Percentiles rank a stretch among this genome's conserved stretches.
These are phyloP conservation scores for Fusarium penzigii DNA, from an alignment of 2,329 filamentous ascomycete species.

Conservation along the genomic window DNA sequence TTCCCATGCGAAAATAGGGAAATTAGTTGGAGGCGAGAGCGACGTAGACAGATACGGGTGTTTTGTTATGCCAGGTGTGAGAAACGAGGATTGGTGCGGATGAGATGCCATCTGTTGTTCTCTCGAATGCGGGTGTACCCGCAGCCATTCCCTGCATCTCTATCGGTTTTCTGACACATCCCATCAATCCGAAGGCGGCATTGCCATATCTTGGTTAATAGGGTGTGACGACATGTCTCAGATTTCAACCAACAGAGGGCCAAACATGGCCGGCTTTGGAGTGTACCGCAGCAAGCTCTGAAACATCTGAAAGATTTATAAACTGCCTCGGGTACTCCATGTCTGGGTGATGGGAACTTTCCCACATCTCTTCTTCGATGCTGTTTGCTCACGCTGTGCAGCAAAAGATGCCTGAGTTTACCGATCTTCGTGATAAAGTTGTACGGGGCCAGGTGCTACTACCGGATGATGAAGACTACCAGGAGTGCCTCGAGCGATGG, in stretches of 20 bases:
- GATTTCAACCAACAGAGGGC: neutral
- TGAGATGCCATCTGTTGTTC: neutral
- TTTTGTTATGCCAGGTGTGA: slow-evolving; percentile 23
- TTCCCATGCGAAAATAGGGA: neutral
- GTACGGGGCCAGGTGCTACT: slow-evolving; percentile 27
- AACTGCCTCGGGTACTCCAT: neutral
- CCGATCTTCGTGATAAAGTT: slow-evolving; percentile 14
- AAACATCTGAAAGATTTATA: slow-evolving; percentile 15
- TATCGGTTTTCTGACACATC: neutral
- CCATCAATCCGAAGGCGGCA: slow-evolving; percentile 1
- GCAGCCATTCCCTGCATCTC: slow-evolving; percentile 1
- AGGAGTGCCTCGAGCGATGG: slow-evolving; percentile 36
- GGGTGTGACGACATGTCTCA: slow-evolving; percentile 27
- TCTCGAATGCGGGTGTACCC: neutral
- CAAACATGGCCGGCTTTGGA: slow-evolving; percentile 2
- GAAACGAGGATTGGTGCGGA: slow-evolving; percentile 16
- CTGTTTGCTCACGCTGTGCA: neutral
- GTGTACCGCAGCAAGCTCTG: slow-evolving; percentile 11
- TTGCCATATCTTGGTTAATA: slow-evolving; percentile 4
- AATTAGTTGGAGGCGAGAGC: slow-evolving; percentile 9
- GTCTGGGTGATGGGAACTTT: too few relatives aligned
- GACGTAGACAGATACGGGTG: slow-evolving; percentile 29
- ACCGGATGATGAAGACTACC: slow-evolving; percentile 33
- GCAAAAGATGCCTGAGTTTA: slow-evolving; percentile 19
- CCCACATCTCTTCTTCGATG: too few relatives aligned